Conservation (phyloP, 371 early-diverging fungal species). For the Mucor velutinosus region DNA sequence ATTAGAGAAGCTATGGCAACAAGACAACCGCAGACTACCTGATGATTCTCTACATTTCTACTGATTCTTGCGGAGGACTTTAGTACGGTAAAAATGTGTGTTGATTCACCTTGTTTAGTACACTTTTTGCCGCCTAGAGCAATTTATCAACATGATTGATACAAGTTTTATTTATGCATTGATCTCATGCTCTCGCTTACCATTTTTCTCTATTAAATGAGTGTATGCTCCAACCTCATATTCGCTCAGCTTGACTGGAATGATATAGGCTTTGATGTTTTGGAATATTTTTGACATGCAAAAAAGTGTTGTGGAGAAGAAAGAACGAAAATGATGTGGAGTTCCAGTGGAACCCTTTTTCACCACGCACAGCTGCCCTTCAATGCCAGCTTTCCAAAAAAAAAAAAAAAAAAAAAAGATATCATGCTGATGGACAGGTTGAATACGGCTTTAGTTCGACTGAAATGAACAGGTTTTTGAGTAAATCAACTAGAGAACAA, state of each 20-base stretch:
- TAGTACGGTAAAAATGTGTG: slow-evolving; percentile 32
- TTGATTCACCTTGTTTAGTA: slow-evolving; percentile 18
- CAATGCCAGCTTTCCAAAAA: too few relatives aligned
- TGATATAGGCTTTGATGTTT: slow-evolving; percentile 19
- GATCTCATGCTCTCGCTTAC: neutral
- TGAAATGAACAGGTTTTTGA: neutral
- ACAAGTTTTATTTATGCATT: neutral
- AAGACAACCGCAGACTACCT: slow-evolving; percentile 10
- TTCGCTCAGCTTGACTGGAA: slow-evolving; percentile 27
- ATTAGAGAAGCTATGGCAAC: neutral
- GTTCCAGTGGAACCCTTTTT: neutral
- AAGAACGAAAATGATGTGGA: neutral
- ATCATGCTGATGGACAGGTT: neutral
- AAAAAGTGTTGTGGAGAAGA: neutral
- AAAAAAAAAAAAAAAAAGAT: too few relatives aligned
- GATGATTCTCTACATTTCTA: slow-evolving; percentile 28
- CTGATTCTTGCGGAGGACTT: slow-evolving; percentile 32
- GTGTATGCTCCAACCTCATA: slow-evolving; percentile 8
- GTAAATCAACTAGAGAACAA: too few relatives aligned
- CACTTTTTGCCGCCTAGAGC: slow-evolving; percentile 29
- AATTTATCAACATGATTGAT: neutral
- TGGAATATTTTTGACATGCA: slow-evolving; percentile 6
- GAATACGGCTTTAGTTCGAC: neutral
- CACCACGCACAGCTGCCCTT: neutral
- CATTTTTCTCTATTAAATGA: slow-evolving; percentile 21